These are phyloP conservation scores for Ganoderma lucidum DNA, from an alignment of 1,284 basidiomycete species.

Conservation along the genomic window DNA sequence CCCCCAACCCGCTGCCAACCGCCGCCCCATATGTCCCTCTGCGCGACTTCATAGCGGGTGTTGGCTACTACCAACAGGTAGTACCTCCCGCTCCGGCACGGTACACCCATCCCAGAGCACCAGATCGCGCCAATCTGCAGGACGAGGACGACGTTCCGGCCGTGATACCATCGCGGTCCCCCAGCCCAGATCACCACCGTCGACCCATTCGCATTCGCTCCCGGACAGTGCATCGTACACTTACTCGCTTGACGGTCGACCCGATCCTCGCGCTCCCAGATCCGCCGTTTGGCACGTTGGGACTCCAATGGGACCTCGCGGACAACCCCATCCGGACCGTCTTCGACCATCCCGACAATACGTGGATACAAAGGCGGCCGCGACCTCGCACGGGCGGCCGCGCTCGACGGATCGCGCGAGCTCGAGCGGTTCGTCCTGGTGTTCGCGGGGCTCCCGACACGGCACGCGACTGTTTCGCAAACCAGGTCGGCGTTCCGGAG, in stretches of 20 bases:
- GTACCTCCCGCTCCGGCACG: background rate
- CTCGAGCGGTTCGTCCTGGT: constrained; percentile 18
- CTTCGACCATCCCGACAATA: background rate
- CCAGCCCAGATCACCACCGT: background rate
- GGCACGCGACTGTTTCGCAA: too few species aligned
- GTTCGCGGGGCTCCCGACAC: constrained; percentile 12
- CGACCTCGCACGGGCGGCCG: background rate
- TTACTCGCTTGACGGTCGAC: background rate
- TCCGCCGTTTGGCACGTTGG: background rate
- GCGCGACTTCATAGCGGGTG: background rate
- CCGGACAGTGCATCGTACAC: too few species aligned
- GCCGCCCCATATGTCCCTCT: background rate
- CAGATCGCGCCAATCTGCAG: background rate
- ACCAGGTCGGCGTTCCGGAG: too few species aligned
- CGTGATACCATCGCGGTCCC: background rate
- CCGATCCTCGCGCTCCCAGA: constrained; percentile 4
- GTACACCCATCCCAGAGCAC: background rate
- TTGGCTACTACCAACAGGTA: background rate
- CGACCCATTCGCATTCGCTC: background rate
- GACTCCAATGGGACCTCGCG: constrained; percentile 6
- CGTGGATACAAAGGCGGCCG: background rate
- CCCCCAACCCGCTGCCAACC: background rate
- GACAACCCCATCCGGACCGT: background rate
- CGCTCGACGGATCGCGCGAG: background rate
- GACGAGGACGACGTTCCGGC: background rate